Evolutionary conservation across 73 alveolate species (phyloP).

Genomic region (Paramecium sexaurelia): DNA sequence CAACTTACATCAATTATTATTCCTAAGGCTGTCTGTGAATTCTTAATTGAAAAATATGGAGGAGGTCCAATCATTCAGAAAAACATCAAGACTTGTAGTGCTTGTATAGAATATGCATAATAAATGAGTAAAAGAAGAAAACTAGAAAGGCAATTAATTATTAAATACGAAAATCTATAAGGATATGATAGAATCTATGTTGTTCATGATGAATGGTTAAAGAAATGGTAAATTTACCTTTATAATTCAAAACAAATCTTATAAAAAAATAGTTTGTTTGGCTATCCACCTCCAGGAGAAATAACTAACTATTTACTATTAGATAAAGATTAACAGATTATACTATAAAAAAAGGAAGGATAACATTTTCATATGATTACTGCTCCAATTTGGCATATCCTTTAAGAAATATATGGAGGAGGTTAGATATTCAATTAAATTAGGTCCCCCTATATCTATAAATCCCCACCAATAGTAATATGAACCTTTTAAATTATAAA

Average conservation of each 20-base stretch:
- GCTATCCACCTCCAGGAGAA: constrained; percentile 11
- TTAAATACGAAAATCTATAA: neutral
- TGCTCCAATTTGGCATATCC: neutral
- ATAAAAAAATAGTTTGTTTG: neutral
- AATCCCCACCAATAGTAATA: neutral
- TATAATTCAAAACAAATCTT: neutral
- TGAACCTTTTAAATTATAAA: neutral
- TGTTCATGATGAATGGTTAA: constrained; percentile 29
- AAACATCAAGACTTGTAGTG: neutral
- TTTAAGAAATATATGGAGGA: constrained; percentile 41
- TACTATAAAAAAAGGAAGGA: neutral
- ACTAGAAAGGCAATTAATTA: neutral
- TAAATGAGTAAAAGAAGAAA: constrained; percentile 35
- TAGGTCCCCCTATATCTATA: neutral
- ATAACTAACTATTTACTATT: neutral
- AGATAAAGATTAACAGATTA: neutral
- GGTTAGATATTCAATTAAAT: neutral
- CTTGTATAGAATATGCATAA: neutral
- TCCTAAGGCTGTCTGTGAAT: neutral
- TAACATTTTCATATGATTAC: neutral
- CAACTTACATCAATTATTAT: neutral
- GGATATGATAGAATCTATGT: neutral
- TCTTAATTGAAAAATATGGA: constrained; percentile 31
- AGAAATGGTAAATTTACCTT: constrained; percentile 18
- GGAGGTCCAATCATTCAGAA: constrained; percentile 27